Conservation (phyloP, 2,329 filamentous ascomycete genomes). For the Nemania sp. region DNA sequence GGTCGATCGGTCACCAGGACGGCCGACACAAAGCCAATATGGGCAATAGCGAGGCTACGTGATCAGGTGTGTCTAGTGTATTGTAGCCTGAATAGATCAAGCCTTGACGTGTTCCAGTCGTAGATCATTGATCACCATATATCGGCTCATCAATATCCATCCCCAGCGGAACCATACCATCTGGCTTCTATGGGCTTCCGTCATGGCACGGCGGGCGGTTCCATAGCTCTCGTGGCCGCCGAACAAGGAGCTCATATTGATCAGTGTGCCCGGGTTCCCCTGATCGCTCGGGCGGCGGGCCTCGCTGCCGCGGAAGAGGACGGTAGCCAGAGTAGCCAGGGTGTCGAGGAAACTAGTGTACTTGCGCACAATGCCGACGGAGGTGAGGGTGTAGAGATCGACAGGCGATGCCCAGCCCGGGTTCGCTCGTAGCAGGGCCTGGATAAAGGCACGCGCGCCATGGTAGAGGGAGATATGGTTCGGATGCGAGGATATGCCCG, state of each 20-base stretch:
- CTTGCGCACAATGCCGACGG: slow-evolving; percentile 75
- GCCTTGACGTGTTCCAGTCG: slow-evolving; percentile 51
- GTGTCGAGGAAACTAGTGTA: slow-evolving; percentile 79
- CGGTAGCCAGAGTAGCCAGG: slow-evolving; percentile 67
- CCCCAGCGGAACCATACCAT: slow-evolving; percentile 99
- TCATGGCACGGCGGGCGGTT: slow-evolving; percentile 83
- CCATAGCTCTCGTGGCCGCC: slow-evolving; percentile 57
- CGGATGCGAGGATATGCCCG: slow-evolving; percentile 82
- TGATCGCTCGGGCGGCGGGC: slow-evolving; percentile 33
- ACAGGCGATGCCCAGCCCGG: slow-evolving; percentile 72
- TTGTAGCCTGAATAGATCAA: slow-evolving; percentile 12
- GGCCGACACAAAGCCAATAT: background rate
- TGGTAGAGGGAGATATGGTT: slow-evolving; percentile 91
- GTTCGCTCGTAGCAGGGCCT: slow-evolving; percentile 64
- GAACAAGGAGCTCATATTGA: slow-evolving; percentile 71
- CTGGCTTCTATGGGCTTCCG: slow-evolving; percentile 85
- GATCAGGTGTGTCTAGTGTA: no score
- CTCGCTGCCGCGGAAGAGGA: slow-evolving; percentile 46
- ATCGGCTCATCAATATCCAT: slow-evolving; percentile 88
- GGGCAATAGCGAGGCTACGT: background rate
- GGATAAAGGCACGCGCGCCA: slow-evolving; percentile 75
- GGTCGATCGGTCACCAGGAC: background rate
- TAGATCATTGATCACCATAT: slow-evolving; percentile 95
- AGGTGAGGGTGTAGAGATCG: slow-evolving; percentile 81
- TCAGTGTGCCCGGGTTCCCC: slow-evolving; percentile 60